These are phyloP conservation scores for Phytophthora kernoviae DNA, from an alignment of 352 stramenopile species.

Conservation along the genomic window DNA sequence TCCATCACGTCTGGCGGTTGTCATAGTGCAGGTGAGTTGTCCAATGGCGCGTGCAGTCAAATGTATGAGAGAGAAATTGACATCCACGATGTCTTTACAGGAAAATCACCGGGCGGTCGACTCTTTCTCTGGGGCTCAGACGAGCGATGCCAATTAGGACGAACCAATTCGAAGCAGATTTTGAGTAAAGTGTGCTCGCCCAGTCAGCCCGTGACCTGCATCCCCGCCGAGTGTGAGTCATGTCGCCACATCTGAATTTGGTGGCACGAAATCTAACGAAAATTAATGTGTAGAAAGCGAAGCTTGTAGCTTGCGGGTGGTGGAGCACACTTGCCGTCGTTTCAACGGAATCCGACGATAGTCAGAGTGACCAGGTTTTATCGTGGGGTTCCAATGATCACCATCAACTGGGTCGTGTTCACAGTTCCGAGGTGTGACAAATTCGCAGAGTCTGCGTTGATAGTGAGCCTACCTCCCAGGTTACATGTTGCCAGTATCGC, in stretches of 20 bases:
- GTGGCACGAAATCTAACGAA: not conserved
- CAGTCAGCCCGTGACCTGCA: constrained; percentile 6
- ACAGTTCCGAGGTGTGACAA: not conserved
- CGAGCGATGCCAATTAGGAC: constrained; percentile 56
- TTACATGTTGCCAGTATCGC: constrained; percentile 61
- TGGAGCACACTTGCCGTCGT: constrained; percentile 63
- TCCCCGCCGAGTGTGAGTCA: constrained; percentile 20
- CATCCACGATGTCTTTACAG: constrained; percentile 19
- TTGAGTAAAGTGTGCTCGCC: constrained; percentile 11
- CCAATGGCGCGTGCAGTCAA: not conserved
- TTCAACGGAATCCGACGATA: constrained; percentile 7
- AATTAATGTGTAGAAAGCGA: constrained; percentile 23
- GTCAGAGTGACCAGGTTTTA: constrained; percentile 38
- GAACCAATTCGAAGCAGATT: constrained; percentile 3
- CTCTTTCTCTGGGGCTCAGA: constrained; percentile 80
- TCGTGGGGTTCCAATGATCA: constrained; percentile 69
- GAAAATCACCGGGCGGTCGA: constrained; percentile 21
- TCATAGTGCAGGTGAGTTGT: constrained; percentile 62
- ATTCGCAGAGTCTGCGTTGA: not conserved
- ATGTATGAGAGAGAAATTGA: not conserved
- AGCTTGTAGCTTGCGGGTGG: constrained; percentile 73
- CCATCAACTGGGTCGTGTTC: constrained; percentile 47
- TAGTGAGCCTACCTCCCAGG: constrained; percentile 20
- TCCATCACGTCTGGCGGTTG: constrained; percentile 65
- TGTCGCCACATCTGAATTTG: not conserved